Conservation (phyloP, 345 rosid species). For the Acer saccharum region DNA sequence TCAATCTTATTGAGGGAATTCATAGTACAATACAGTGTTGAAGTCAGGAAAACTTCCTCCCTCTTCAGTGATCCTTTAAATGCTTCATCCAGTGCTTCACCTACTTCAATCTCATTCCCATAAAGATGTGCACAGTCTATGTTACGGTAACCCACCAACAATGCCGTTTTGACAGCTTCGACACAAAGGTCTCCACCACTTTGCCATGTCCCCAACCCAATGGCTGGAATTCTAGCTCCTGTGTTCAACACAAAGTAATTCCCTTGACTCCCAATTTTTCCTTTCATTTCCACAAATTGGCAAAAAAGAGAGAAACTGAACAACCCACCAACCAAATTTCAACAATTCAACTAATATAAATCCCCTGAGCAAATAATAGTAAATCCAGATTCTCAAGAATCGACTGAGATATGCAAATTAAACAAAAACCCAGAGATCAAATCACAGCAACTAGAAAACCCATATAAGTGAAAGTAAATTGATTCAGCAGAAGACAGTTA, state of each 20-base stretch:
- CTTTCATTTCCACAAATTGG: constrained; percentile 40
- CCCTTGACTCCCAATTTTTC: constrained; percentile 37
- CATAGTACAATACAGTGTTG: constrained; percentile 64
- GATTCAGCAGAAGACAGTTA: constrained; percentile 8
- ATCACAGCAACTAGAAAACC: constrained; percentile 17
- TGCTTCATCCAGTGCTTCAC: constrained; percentile 56
- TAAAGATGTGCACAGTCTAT: constrained; percentile 69
- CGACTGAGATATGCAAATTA: not conserved
- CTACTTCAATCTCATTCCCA: constrained; percentile 65
- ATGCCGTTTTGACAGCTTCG: constrained; percentile 56
- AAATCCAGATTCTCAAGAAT: not conserved
- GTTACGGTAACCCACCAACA: constrained; percentile 59
- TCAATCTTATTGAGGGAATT: constrained; percentile 67
- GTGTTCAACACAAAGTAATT: constrained; percentile 52
- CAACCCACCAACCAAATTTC: constrained; percentile 7
- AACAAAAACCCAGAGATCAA: constrained; percentile 16
- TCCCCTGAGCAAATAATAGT: constrained; percentile 9
- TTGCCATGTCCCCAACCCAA: constrained; percentile 73
- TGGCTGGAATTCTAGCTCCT: constrained; percentile 61
- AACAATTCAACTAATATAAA: not conserved
- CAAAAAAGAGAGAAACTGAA: not conserved
- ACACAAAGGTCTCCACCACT: constrained; percentile 61
- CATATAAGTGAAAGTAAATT: not conserved
- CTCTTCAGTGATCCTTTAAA: constrained; percentile 43
- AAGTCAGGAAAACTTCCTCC: constrained; percentile 61